Evolutionary conservation across 129 eudicot species (phyloP).

Genomic region (Chrysanthemum lavandulifolium): DNA sequence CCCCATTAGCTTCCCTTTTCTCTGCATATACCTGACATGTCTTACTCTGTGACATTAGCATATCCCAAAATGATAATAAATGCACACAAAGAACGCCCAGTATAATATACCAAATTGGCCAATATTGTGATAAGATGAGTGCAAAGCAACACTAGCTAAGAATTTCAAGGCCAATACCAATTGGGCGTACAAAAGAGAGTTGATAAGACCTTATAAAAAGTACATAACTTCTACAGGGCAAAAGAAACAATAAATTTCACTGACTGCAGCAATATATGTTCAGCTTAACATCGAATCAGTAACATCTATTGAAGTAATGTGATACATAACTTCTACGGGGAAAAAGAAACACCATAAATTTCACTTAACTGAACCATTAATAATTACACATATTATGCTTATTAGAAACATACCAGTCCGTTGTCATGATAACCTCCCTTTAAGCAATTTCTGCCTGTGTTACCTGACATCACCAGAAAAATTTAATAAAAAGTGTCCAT

Average conservation of each 20-base stretch:
- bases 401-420: constrained; percentile 49
- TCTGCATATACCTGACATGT: constrained; percentile 48
- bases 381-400: neutral
- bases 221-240: too few species aligned
- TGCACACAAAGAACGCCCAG: constrained; percentile 5
- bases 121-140: neutral
- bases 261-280: too few species aligned
- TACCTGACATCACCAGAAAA: constrained; percentile 28
- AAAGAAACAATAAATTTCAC: too few species aligned
- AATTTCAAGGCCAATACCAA: neutral
- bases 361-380: neutral
- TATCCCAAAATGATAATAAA: constrained; percentile 25
- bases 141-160: constrained; percentile 16
- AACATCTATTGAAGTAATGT: too few species aligned
- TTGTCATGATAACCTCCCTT: constrained; percentile 28
- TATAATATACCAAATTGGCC: constrained; percentile 13
- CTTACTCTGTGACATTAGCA: constrained; percentile 30
- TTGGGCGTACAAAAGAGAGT: neutral
- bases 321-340: too few species aligned
- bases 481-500: neutral
- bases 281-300: too few species aligned
- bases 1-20: constrained; percentile 36
- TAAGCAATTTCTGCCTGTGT: constrained; percentile 24
- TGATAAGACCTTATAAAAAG: too few species aligned
- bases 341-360: neutral